Evolutionary conservation across 108 stramenopile genomes (phyloP).

Genomic region (Cyclostephanos invisitatus): DNA sequence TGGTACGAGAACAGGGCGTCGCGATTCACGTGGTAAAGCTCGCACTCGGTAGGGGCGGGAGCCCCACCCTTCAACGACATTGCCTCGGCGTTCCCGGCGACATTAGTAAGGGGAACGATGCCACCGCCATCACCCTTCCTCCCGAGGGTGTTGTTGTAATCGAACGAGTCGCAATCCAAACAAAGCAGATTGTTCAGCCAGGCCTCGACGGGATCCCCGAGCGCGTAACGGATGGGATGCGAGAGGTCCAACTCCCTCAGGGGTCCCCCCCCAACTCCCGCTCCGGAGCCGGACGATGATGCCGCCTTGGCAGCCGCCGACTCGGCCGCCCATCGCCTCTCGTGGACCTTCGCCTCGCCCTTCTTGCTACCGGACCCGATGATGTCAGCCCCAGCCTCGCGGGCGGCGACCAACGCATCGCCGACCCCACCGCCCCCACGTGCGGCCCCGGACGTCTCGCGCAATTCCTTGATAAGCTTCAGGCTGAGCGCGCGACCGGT

Average conservation of each 20-base stretch:
- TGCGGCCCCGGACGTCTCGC: slow-evolving; percentile 58
- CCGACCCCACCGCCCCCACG: slow-evolving; percentile 29
- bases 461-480: slow-evolving; percentile 96
- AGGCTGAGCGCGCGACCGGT: slow-evolving; percentile 96
- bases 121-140: neutral
- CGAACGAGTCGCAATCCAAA: slow-evolving; percentile 79
- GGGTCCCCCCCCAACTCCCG: slow-evolving; percentile 44
- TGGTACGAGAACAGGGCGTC: slow-evolving; percentile 99
- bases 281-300: slow-evolving; percentile 20
- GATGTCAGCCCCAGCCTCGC: slow-evolving; percentile 69
- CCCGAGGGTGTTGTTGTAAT: slow-evolving; percentile 51
- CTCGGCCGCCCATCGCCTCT: slow-evolving; percentile 86
- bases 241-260: slow-evolving; percentile 87
- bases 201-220: slow-evolving; percentile 90
- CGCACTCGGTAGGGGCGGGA: slow-evolving; percentile 93
- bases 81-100: neutral
- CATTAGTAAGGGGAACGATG: neutral
- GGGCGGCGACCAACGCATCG: slow-evolving; percentile 54
- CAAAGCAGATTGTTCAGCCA: slow-evolving; percentile 97
- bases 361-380: slow-evolving; percentile 72
- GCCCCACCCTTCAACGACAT: slow-evolving; percentile 79
- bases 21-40: slow-evolving; percentile 96
- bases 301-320: slow-evolving; percentile 62
- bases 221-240: slow-evolving; percentile 96
- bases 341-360: slow-evolving; percentile 92